Base-by-base conservation (phyloP, 2,329 filamentous ascomycete genomes). In the Colletotrichum cordylinicola region DNA sequence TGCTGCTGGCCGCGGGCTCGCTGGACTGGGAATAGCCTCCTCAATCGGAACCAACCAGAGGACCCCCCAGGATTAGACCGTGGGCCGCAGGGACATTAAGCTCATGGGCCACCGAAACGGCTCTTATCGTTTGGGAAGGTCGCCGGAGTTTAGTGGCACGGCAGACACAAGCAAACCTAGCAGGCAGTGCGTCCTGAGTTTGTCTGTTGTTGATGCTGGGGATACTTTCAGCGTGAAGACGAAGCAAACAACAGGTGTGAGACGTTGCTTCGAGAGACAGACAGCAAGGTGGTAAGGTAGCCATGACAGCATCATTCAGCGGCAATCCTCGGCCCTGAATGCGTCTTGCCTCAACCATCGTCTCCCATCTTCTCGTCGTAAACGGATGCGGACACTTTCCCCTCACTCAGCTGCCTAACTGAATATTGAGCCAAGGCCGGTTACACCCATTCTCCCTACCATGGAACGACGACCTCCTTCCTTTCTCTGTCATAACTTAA, bases 71-170 rank as follows among this genome's bases (percentile, higher is more conserved):
- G 33, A 35, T 21, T 21, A 35, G 35, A 12, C 48, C 24, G 55
- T 56, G 48, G 71, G 29, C n/a, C 39, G 43, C 61, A 52, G 67
- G 60, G 52, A 76, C 74, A 67, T 75, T 71, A 74, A 74, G 71
- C 72, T 76, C 55, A 74, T 76, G 70, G 70, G 66, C 71, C 74
- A 67, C 31, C 16, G 39, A 24, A 37, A 70, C 66, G 74, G 71
- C 67, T 75, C 74, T 75, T 76, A 75, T 76, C 71, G 67, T 64
- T 76, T 48, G 48, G 71, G 58, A 69, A 70, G 74, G 64, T 74
- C 48, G 65, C 31, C 39, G 73, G 69, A 56, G 58, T n/a, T 37
- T 48, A 27, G 60, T 61, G 69, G 29, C 18, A 21, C 16, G 66
- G 62, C 37, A 66, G 62, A 66, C 37, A 66, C 27, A 62, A 35